Percentiles rank a stretch among this genome's conserved stretches.
These are phyloP conservation scores for Mycena metata DNA, from an alignment of 768 basidiomycete species.

Conservation along the genomic window DNA sequence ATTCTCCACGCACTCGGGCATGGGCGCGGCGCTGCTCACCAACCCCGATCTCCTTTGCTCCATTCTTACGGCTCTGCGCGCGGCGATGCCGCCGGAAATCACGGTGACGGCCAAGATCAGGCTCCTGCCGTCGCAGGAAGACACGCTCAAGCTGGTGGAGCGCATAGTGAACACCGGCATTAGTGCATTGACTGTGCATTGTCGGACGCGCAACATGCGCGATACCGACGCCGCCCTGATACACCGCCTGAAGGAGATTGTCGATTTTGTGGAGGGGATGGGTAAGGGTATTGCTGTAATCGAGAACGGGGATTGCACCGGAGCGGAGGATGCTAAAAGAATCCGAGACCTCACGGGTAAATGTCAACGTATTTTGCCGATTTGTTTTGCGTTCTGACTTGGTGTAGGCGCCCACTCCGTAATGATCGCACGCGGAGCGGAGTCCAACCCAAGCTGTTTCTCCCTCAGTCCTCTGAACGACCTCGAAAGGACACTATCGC, in stretches of 20 bases:
- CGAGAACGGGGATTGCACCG: conserved; percentile 93
- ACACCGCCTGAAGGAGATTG: conserved; percentile 85
- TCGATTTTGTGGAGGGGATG: conserved; percentile 82
- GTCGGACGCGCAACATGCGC: conserved; percentile 93
- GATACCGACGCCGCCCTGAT: conserved; percentile 84
- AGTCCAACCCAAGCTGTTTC: conserved; percentile 93
- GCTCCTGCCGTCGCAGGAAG: conserved; percentile 86
- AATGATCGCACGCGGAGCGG: conserved; percentile 97
- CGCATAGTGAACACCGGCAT: conserved; percentile 91
- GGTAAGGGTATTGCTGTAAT: conserved; percentile 88
- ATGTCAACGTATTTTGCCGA: conserved; percentile 28
- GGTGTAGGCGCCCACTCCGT: conserved; percentile 83
- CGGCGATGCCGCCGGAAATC: conserved; percentile 79
- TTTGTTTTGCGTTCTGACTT: neutral
- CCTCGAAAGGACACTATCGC: conserved; percentile 76
- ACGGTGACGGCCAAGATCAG: conserved; percentile 97
- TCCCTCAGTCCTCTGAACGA: conserved; percentile 75
- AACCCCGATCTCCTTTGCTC: conserved; percentile 93
- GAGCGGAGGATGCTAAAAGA: conserved; percentile 82
- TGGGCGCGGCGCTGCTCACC: conserved; percentile 95
- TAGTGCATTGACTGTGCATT: conserved; percentile 92
- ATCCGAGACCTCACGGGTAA: conserved; percentile 82
- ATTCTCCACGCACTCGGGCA: conserved; percentile 93
- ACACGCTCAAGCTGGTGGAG: conserved; percentile 91
- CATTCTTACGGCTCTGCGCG: conserved; percentile 85